phyloP scores from a whole-genome alignment of 148 eudicot species.

The Cornus kousa region DNA sequence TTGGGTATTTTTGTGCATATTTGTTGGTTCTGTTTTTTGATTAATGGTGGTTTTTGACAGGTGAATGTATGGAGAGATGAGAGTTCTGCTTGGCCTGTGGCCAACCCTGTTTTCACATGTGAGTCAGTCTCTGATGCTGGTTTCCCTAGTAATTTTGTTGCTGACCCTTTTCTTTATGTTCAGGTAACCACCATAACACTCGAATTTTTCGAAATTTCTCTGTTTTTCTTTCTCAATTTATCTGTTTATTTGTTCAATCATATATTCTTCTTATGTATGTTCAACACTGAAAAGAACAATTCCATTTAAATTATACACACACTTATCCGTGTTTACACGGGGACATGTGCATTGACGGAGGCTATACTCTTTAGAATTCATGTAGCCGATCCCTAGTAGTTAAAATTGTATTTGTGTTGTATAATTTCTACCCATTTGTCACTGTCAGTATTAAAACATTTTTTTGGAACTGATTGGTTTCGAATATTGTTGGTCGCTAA shows the following conservation, averaged over 20 bases:
- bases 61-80: conserved; percentile 50
- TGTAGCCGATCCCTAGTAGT: too few species aligned
- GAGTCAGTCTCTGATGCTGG: conserved; percentile 75
- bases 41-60: conserved; percentile 32
- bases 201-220: too few species aligned
- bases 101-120: conserved; percentile 88
- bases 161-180: conserved; percentile 86
- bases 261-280: too few species aligned
- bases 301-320: too few species aligned
- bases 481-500: neutral
- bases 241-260: neutral
- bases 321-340: too few species aligned
- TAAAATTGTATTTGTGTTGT: too few species aligned
- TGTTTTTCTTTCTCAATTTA: neutral
- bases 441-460: neutral
- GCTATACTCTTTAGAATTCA: too few species aligned
- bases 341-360: too few species aligned
- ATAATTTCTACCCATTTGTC: too few species aligned
- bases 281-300: too few species aligned
- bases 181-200: conserved; percentile 40
- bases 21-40: neutral
- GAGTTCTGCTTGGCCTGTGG: conserved; percentile 84
- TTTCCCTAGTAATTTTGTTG: conserved; percentile 90
- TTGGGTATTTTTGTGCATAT: neutral
- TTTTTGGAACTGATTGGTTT: neutral